Percentiles rank a stretch among this genome's conserved stretches.
Conservation (phyloP, 192 early-diverging fungal genomes). For the Coemansia sp. region DNA sequence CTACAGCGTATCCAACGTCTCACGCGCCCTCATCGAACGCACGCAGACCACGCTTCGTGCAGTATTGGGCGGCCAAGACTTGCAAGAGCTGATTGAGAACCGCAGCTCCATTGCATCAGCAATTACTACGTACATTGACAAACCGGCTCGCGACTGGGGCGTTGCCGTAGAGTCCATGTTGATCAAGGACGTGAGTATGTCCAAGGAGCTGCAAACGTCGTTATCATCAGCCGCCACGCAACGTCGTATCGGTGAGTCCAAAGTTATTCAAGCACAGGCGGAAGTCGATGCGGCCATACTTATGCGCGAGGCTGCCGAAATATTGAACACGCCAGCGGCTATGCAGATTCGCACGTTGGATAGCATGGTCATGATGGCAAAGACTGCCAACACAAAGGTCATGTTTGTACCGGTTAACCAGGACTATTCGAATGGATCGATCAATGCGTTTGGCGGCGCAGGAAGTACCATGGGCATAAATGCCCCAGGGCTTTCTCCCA, state of each 20-base stretch:
- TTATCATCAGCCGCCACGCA: constrained; percentile 86
- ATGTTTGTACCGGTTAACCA: constrained; percentile 66
- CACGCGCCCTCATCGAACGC: constrained; percentile 77
- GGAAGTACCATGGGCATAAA: constrained; percentile 41
- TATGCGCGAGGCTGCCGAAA: constrained; percentile 92
- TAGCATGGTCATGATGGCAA: constrained; percentile 77
- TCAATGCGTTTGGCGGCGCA: constrained; percentile 53
- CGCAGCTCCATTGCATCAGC: constrained; percentile 82
- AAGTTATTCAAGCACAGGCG: constrained; percentile 86
- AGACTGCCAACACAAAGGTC: constrained; percentile 69
- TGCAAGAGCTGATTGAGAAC: constrained; percentile 91
- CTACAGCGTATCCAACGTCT: constrained; percentile 82
- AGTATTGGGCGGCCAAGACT: constrained; percentile 74
- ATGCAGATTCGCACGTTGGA: constrained; percentile 91
- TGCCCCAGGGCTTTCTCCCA: background rate
- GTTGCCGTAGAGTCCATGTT: constrained; percentile 78
- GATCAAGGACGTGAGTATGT: constrained; percentile 84
- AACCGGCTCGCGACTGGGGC: constrained; percentile 75
- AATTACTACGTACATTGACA: constrained; percentile 80
- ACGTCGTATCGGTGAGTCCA: constrained; percentile 85
- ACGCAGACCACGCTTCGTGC: constrained; percentile 89
- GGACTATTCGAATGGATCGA: constrained; percentile 48
- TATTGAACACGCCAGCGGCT: constrained; percentile 78
- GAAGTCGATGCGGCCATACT: constrained; percentile 86
- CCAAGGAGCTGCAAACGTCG: constrained; percentile 74